phyloP scores from a whole-genome alignment of 106 monocot genomes.

The Iris macrosiphon region DNA sequence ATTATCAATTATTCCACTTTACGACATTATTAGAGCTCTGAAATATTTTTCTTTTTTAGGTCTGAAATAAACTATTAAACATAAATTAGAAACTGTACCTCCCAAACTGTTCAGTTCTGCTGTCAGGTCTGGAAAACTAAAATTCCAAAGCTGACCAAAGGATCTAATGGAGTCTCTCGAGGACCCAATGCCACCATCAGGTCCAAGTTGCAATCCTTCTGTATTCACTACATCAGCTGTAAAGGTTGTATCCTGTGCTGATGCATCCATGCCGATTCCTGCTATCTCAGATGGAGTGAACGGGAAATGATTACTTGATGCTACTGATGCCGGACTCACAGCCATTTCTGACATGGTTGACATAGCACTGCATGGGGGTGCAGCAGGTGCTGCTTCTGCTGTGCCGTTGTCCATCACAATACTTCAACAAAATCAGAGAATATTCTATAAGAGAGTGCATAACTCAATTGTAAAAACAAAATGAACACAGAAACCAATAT shows the following conservation, averaged over 20 bases:
- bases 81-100: slow-evolving; percentile 65
- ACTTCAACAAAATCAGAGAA: slow-evolving; percentile 16
- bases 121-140: slow-evolving; percentile 83
- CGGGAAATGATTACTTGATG: slow-evolving; percentile 81
- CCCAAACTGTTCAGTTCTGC: slow-evolving; percentile 84
- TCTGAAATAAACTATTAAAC: neutral
- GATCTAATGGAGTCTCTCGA: slow-evolving; percentile 59
- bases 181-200: slow-evolving; percentile 66
- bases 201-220: slow-evolving; percentile 48
- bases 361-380: slow-evolving; percentile 39
- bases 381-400: slow-evolving; percentile 21
- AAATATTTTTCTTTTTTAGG: too few species aligned
- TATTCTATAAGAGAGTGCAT: neutral
- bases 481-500: neutral
- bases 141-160: slow-evolving; percentile 83
- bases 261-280: slow-evolving; percentile 73
- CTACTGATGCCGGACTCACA: slow-evolving; percentile 75
- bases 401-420: slow-evolving; percentile 30
- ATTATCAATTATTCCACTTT: neutral
- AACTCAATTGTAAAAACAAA: neutral
- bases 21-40: neutral
- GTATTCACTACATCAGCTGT: slow-evolving; percentile 39
- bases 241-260: slow-evolving; percentile 59
- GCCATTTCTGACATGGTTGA: slow-evolving; percentile 70
- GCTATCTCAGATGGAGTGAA: slow-evolving; percentile 77